These are phyloP conservation scores for Neurospora cerealis DNA, from an alignment of 495 filamentous ascomycete genomes.

Conservation along the genomic window DNA sequence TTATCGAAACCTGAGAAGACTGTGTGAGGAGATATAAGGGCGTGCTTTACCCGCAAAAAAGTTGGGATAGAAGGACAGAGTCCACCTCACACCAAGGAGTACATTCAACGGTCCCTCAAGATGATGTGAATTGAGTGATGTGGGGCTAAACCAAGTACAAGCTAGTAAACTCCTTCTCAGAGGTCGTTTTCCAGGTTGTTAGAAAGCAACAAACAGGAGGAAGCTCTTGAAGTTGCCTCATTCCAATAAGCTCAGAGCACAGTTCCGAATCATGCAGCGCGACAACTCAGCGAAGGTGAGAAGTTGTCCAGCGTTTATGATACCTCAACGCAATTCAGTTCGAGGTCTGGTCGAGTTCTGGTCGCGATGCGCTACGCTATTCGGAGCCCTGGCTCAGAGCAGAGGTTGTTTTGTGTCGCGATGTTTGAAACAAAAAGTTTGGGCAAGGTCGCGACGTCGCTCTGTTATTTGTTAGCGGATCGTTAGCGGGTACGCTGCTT, in stretches of 20 bases:
- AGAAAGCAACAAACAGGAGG: neutral
- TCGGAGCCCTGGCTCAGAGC: neutral
- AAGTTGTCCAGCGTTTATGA: neutral
- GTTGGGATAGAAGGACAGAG: no score
- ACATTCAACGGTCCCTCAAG: no score
- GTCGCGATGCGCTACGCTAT: neutral
- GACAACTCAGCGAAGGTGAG: neutral
- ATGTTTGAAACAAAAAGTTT: neutral
- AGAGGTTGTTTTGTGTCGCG: neutral
- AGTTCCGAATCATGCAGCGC: neutral
- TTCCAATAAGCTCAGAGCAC: neutral
- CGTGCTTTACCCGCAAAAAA: neutral
- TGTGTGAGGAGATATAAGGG: neutral
- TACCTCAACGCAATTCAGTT: neutral
- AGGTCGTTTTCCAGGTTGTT: no score
- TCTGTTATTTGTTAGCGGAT: neutral
- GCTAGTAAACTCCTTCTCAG: no score
- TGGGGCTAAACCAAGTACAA: no score
- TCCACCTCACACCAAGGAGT: no score
- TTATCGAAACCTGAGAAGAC: neutral
- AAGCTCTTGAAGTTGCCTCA: neutral
- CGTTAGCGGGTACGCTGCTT: neutral
- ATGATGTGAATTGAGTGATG: no score
- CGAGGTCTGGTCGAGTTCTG: neutral
- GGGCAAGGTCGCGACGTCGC: neutral